Base-by-base conservation (phyloP, 768 basidiomycete genomes). In the Leccinum subtestaceum region DNA sequence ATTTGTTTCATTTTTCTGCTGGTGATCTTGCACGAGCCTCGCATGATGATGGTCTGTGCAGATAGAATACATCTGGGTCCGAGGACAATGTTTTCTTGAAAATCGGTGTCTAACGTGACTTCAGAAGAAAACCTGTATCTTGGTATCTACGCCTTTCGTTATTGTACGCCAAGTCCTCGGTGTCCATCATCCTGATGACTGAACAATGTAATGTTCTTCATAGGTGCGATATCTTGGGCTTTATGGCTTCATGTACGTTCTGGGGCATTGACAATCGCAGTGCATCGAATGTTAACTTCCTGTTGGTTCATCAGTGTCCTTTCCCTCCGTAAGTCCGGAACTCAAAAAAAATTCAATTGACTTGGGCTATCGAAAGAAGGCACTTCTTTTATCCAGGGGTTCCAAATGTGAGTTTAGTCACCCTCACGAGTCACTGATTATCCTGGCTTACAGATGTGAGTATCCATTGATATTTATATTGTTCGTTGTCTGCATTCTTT, bases 31-130 rank as follows among this genome's bases (percentile, higher is more conserved):
- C 23, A 19, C 34, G 1, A 47, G 17, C 32, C 23, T 27, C 5
- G 32, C 4, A 13, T 11, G 29, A 10, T 29, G 31, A 31, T 31
- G 31, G 15, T 5, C 1, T 27, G n/a, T 6, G 23, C 5, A 65
- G 64, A n/a, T 65, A 31, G 38, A 63, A 52, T 55, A 62, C 12
- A 5, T 65, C 25, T 65, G 64, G 64, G 64, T 65, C 1, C 1
- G 63, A 48, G 11, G 31, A 31, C 3, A 29, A 15, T 1, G 10
- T 19, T 38, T 23, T 6, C n/a, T 23, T 19, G 8, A 23, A 13
- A 7, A 8, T 45, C 13, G 38, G 19, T 48, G 25, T 25, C 32
- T 65, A 36, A 65, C 31, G 19, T 31, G 17, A 27, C 32, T 23
- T 6, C 11, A 65, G 63, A 50, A 25, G 9, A 17, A 23, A 48